Conservation (phyloP, 139 green algal genomes). For the Micractinium sp. region DNA sequence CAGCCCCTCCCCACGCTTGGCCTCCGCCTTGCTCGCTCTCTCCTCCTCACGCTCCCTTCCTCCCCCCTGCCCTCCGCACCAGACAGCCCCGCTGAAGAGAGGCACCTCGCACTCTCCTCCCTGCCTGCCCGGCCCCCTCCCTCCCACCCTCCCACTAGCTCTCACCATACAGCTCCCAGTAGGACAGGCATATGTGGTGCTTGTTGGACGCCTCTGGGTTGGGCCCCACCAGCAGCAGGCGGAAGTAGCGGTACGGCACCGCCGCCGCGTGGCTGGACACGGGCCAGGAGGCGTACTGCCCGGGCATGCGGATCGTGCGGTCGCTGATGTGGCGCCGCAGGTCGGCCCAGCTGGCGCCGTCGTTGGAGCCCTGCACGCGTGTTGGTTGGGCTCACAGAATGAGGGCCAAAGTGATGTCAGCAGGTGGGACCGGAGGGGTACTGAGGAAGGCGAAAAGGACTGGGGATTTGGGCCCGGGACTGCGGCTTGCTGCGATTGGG, state of each 20-base stretch:
- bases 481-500: too few species aligned
- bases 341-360: slow-evolving; percentile 69
- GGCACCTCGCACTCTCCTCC: neutral
- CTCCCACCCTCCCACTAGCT: neutral
- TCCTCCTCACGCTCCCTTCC: too few species aligned
- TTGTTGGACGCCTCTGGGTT: slow-evolving; percentile 42
- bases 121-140: neutral
- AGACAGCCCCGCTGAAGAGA: too few species aligned
- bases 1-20: too few species aligned
- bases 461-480: neutral
- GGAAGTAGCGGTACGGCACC: slow-evolving; percentile 73
- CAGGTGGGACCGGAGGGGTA: neutral
- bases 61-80: too few species aligned
- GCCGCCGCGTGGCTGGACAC: slow-evolving; percentile 66
- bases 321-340: slow-evolving; percentile 75
- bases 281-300: slow-evolving; percentile 85
- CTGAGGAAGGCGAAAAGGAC: too few species aligned
- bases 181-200: slow-evolving; percentile 69
- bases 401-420: neutral
- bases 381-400: too few species aligned
- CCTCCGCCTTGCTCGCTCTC: too few species aligned
- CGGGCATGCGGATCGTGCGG: slow-evolving; percentile 65
- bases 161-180: slow-evolving; percentile 87
- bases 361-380: slow-evolving; percentile 70
- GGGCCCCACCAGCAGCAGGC: slow-evolving; percentile 69